A percentile compares a stretch with the other conserved stretches of the same genome.
Conservation (phyloP, 495 filamentous ascomycete species). For the Jackrogersella minutella region DNA sequence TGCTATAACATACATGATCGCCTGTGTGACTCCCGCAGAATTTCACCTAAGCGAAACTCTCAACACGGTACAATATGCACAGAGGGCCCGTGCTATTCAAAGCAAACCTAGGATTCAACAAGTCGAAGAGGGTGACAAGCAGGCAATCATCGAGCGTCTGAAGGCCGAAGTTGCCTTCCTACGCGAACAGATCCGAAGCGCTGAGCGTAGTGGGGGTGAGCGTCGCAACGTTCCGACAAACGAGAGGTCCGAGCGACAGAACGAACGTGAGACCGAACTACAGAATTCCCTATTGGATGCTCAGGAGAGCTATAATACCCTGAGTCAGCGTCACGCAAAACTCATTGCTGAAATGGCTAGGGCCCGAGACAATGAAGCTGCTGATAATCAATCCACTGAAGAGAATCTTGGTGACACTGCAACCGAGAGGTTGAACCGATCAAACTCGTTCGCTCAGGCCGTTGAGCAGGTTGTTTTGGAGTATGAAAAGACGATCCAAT, state of each 20-base stretch:
- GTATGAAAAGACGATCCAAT: slow-evolving; percentile 98
- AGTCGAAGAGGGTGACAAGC: slow-evolving; percentile 92
- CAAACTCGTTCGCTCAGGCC: slow-evolving; percentile 91
- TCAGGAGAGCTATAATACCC: slow-evolving; percentile 92
- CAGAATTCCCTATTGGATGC: slow-evolving; percentile 93
- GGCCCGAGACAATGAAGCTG: slow-evolving; percentile 72
- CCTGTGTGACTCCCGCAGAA: slow-evolving; percentile 95
- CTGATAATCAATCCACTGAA: slow-evolving; percentile 57
- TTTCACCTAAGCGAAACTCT: slow-evolving; percentile 98
- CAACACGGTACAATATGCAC: slow-evolving; percentile 97
- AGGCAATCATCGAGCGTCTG: slow-evolving; percentile 90
- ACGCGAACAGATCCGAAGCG: slow-evolving; percentile 85
- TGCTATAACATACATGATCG: slow-evolving; percentile 99
- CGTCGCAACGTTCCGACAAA: slow-evolving; percentile 66
- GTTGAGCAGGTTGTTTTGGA: slow-evolving; percentile 96
- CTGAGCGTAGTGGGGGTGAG: slow-evolving; percentile 65
- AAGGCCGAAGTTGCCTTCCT: slow-evolving; percentile 94
- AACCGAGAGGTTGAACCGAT: slow-evolving; percentile 88
- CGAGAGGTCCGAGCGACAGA: slow-evolving; percentile 81
- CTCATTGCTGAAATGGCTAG: slow-evolving; percentile 93
- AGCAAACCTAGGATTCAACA: slow-evolving; percentile 97
- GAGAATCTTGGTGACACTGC: slow-evolving; percentile 77
- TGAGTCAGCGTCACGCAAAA: slow-evolving; percentile 91
- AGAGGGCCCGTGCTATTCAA: slow-evolving; percentile 94
- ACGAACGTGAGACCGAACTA: slow-evolving; percentile 85